Conservation (phyloP, 164 flowering plant genomes). For the Chimonanthus praecox region DNA sequence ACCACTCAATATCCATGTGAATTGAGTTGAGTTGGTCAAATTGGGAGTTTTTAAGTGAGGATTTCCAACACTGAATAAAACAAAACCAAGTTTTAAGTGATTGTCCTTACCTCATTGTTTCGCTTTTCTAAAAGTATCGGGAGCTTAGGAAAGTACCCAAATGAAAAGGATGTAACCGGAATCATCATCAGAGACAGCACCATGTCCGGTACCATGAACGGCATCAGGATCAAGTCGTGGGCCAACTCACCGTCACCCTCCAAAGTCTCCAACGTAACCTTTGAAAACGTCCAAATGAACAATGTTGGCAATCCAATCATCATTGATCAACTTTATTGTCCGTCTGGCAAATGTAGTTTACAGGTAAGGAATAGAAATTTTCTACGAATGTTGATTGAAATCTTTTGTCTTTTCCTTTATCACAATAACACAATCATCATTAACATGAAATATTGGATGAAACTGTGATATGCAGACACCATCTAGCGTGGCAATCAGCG, state of each 20-base stretch:
- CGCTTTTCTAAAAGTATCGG: slow-evolving; percentile 37
- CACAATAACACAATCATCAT: not conserved
- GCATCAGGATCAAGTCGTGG: slow-evolving; percentile 76
- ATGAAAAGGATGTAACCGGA: slow-evolving; percentile 49
- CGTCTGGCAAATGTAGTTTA: slow-evolving; percentile 14
- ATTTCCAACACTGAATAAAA: not conserved
- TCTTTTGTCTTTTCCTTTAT: not conserved
- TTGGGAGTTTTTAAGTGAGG: not conserved
- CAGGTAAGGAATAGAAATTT: not conserved
- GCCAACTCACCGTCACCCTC: slow-evolving; percentile 44
- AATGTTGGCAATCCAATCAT: slow-evolving; percentile 57
- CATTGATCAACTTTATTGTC: slow-evolving; percentile 57
- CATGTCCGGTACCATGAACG: slow-evolving; percentile 44
- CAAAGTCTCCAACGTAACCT: slow-evolving; percentile 48
- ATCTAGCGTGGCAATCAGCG: slow-evolving; percentile 41
- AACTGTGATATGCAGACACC: slow-evolving; percentile 29
- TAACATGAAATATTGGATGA: not conserved
- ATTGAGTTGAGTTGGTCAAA: not conserved
- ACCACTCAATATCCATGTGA: not conserved
- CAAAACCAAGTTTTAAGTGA: not conserved
- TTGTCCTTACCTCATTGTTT: not conserved
- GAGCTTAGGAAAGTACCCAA: slow-evolving; percentile 47
- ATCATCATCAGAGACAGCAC: slow-evolving; percentile 41
- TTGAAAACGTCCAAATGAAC: slow-evolving; percentile 48
- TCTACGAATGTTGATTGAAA: no score